Conservation (phyloP, 1,284 basidiomycete genomes). For the Ceratobasidium sp. region DNA sequence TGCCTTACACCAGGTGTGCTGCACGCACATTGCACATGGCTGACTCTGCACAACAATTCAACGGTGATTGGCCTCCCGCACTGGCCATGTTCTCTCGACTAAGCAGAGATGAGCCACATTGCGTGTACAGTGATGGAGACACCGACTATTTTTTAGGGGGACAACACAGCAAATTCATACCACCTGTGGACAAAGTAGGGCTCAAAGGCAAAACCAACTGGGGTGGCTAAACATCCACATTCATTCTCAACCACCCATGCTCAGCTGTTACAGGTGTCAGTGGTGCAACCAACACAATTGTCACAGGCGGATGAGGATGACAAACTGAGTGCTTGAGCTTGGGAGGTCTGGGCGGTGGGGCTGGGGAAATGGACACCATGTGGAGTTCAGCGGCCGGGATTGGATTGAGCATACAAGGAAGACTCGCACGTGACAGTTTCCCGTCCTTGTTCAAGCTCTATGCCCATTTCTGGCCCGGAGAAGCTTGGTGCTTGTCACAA, state of each 20-base stretch:
- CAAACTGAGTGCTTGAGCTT: conserved; percentile 9
- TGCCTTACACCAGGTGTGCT: no score
- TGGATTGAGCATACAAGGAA: no score
- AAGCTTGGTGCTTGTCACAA: no score
- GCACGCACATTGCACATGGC: no score
- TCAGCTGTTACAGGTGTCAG: conserved; percentile 32
- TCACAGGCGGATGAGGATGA: not conserved
- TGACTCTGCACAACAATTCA: no score
- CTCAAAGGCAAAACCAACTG: conserved; percentile 11
- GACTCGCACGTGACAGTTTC: no score
- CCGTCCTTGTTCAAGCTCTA: no score
- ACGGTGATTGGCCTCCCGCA: not conserved
- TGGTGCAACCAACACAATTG: conserved; percentile 19
- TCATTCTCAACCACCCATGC: not conserved
- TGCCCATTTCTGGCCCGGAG: no score
- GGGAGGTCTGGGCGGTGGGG: conserved; percentile 4
- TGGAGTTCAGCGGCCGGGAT: conserved; percentile 5
- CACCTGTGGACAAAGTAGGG: conserved; percentile 12
- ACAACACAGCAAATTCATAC: conserved; percentile 1
- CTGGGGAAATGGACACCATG: conserved; percentile 4
- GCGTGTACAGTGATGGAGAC: conserved; percentile 5
- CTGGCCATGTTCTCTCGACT: conserved; percentile 32
- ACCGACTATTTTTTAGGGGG: conserved; percentile 20
- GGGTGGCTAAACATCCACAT: conserved; percentile 7
- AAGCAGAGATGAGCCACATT: conserved; percentile 13